Percentiles rank a stretch among this genome's conserved stretches.
phyloP scores from a whole-genome alignment of 768 basidiomycete species.

The Hygrocybe punicea region DNA sequence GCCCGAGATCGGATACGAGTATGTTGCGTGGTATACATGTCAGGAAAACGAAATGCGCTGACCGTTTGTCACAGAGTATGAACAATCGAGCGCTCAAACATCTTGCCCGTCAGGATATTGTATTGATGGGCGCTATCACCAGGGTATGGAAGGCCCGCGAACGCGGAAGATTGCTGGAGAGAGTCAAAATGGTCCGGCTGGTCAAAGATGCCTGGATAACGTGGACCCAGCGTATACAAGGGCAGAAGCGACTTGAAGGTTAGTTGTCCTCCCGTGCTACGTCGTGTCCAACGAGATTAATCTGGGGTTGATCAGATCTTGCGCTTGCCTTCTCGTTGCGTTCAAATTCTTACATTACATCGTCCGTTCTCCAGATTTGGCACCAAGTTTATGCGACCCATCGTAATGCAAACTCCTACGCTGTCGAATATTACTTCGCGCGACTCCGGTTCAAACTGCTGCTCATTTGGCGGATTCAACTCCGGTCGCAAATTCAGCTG shows the following conservation, averaged over 20 bases:
- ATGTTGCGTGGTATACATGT: constrained; percentile 20
- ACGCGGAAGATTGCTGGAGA: constrained; percentile 54
- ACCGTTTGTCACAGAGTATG: constrained; percentile 40
- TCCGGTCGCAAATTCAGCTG: constrained; percentile 48
- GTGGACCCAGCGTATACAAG: constrained; percentile 49
- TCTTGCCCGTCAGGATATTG: constrained; percentile 51
- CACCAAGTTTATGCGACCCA: constrained; percentile 39
- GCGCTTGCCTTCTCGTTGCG: constrained; percentile 52
- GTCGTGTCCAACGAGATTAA: not conserved
- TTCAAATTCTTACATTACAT: constrained; percentile 38
- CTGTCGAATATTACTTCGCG: constrained; percentile 46
- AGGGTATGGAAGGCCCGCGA: constrained; percentile 70
- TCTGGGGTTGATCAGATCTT: constrained; percentile 33
- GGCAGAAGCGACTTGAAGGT: constrained; percentile 49
- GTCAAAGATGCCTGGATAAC: constrained; percentile 44
- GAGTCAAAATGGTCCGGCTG: constrained; percentile 46
- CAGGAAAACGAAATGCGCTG: not conserved
- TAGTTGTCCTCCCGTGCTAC: not conserved
- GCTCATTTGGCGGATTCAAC: constrained; percentile 52
- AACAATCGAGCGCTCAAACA: constrained; percentile 57
- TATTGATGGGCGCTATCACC: constrained; percentile 55
- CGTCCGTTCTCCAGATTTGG: constrained; percentile 46
- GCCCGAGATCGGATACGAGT: constrained; percentile 50
- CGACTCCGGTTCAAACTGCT: constrained; percentile 43
- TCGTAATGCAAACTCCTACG: constrained; percentile 46